Base-by-base conservation (phyloP, 2,329 filamentous ascomycete species). In the Neoarthrinium moseri region DNA sequence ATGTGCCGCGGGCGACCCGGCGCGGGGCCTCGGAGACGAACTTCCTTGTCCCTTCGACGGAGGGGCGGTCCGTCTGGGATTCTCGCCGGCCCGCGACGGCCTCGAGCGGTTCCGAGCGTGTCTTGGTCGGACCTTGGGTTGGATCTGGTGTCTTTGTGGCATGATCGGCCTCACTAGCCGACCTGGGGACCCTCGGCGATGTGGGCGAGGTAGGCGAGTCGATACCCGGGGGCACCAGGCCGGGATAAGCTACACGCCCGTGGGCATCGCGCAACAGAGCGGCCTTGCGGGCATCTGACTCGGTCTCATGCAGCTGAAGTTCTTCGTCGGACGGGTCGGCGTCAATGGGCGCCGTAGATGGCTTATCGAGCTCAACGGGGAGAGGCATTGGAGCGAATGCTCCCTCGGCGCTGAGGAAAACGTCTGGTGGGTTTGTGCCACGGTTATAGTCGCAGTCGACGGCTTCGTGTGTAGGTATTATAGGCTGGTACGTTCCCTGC, bases 321-420 rank as follows among this genome's bases (percentile, higher is more conserved):
- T 47, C 47, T 4, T 53, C 49, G 4, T 51, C 49, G 22, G 51
- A 45, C n/a, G 41, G 30, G 11, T 50, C 43, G 23, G 35, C 11
- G 11, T 52, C 35, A 37, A 61, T 57, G 11, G 59, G 52, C 2
- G 51, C 52, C 47, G 30, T 47, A 5, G 58, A 52, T 8, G 59
- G 57, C 49, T 59, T 61, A 43, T 57, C 55, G 27, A 62, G 49
- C 45, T 61, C 57, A 47, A 61, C 30, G 12, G 55, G 35, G 15
- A 15, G 48, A 47, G 56, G 43, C 59, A 62, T 61, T 22, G 42
- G 22, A 35, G 15, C n/a, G 15, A 35, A 15, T 40, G 43, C 18
- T n/a, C n/a, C n/a, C n/a, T n/a, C n/a, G n/a, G n/a, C n/a, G n/a
- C n/a, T n/a, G n/a, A n/a, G n/a, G n/a, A n/a, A n/a, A n/a, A n/a